A percentile compares a stretch with the other conserved stretches of the same genome.
Evolutionary conservation across 768 basidiomycete genomes (phyloP).

Genomic region (Hirschioporus abietinus): DNA sequence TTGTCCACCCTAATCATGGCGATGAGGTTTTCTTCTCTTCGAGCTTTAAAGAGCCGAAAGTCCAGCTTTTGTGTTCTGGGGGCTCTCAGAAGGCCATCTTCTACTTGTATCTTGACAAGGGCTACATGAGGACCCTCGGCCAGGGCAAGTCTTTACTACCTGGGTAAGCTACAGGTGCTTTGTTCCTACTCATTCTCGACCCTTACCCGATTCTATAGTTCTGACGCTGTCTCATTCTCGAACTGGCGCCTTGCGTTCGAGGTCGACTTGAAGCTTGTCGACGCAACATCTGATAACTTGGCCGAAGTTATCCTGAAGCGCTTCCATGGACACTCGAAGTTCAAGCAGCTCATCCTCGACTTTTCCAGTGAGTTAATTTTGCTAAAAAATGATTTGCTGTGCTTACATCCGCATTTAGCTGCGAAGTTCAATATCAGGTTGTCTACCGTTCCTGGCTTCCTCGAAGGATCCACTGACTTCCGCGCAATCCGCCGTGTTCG

Average conservation of each 20-base stretch:
- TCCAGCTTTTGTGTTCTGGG: slow-evolving; percentile 20
- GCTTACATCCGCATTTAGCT: slow-evolving; percentile 10
- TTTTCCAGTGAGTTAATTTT: slow-evolving; percentile 16
- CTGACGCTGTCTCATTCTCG: slow-evolving; percentile 17
- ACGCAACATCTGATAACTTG: slow-evolving; percentile 14
- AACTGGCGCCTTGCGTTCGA: slow-evolving; percentile 25
- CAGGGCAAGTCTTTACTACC: not conserved
- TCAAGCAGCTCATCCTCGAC: slow-evolving; percentile 21
- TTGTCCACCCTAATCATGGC: slow-evolving; percentile 1
- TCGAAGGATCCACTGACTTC: slow-evolving; percentile 7
- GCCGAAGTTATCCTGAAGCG: slow-evolving; percentile 14
- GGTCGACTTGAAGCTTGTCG: slow-evolving; percentile 21
- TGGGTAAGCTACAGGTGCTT: not conserved
- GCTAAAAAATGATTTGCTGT: not conserved
- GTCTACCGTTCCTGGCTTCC: slow-evolving; percentile 19
- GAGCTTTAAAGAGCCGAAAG: slow-evolving; percentile 18
- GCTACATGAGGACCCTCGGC: slow-evolving; percentile 17
- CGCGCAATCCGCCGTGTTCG: slow-evolving; percentile 9
- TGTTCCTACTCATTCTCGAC: not conserved
- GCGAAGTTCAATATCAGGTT: slow-evolving; percentile 22
- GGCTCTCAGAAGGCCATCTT: slow-evolving; percentile 16
- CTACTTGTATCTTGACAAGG: slow-evolving; percentile 19
- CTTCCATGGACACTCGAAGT: slow-evolving; percentile 8
- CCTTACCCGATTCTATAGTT: slow-evolving; percentile 5
- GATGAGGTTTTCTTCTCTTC: slow-evolving; percentile 15